Conservation (phyloP, 139 green algal species). For the Chlamydomonas sp. region DNA sequence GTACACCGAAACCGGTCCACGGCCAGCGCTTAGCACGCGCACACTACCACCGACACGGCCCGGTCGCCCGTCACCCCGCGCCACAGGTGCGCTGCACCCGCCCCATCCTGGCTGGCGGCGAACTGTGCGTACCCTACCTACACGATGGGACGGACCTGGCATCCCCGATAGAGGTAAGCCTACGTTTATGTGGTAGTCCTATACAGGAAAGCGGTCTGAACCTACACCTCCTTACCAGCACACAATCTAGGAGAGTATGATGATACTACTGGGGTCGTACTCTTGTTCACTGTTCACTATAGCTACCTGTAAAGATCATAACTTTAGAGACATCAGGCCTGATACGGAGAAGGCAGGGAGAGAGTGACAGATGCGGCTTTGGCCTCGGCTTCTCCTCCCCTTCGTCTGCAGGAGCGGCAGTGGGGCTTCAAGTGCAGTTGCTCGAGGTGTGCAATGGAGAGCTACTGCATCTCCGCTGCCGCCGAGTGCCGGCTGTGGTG, state of each 20-base stretch:
- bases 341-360: too few species aligned
- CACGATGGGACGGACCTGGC: background rate
- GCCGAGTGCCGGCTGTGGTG: background rate
- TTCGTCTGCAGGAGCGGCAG: background rate
- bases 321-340: too few species aligned
- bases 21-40: too few species aligned
- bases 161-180: background rate
- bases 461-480: too few species aligned
- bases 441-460: background rate
- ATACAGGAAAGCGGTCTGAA: background rate
- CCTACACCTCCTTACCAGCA: too few species aligned
- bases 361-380: too few species aligned
- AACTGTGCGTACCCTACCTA: conserved; percentile 20
- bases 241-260: too few species aligned
- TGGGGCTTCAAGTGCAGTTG: conserved; percentile 27
- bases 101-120: background rate
- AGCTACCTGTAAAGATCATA: too few species aligned
- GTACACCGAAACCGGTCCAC: too few species aligned
- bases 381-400: background rate
- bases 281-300: too few species aligned
- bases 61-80: background rate
- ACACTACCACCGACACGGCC: background rate
- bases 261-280: too few species aligned
- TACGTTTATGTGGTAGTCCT: background rate
- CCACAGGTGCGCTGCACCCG: background rate